Percentiles rank a stretch among this genome's conserved stretches.
These are phyloP conservation scores for Arachnopeziza araneosa DNA, from an alignment of 2,329 filamentous ascomycete genomes.

Conservation along the genomic window DNA sequence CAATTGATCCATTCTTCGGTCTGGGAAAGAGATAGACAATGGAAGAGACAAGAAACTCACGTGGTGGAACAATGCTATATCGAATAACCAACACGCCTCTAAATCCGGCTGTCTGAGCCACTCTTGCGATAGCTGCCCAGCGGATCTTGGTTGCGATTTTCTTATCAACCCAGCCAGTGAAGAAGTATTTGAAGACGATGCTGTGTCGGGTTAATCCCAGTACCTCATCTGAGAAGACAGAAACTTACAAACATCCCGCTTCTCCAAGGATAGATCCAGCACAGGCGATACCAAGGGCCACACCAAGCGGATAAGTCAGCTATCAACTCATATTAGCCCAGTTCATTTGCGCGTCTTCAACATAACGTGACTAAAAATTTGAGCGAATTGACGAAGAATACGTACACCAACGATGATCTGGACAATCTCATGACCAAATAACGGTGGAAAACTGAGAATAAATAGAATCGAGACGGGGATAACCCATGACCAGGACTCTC, in stretches of 20 bases:
- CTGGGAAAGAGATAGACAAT: background rate
- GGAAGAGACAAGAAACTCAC: conserved; percentile 4
- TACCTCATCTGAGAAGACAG: background rate
- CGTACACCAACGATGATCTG: conserved; percentile 12
- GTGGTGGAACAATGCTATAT: conserved; percentile 16
- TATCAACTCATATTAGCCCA: background rate
- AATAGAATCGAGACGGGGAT: conserved; percentile 11
- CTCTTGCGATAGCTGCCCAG: conserved; percentile 14
- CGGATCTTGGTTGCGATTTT: conserved; percentile 12
- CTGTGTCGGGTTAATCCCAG: conserved; percentile 4
- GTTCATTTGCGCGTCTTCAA: background rate
- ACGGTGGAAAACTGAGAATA: conserved; percentile 14
- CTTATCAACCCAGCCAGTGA: conserved; percentile 11
- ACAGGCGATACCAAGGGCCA: conserved; percentile 15
- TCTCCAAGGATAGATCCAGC: conserved; percentile 14
- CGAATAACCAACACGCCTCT: conserved; percentile 14
- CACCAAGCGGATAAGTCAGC: conserved; percentile 12
- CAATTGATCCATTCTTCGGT: background rate
- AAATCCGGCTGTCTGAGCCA: conserved; percentile 14
- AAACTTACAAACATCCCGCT: conserved; percentile 14
- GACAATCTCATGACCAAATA: conserved; percentile 16
- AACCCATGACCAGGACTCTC: conserved; percentile 13
- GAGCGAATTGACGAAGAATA: background rate
- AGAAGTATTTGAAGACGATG: conserved; percentile 13
- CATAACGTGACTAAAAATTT: background rate